A percentile compares a stretch with the other conserved stretches of the same genome.
Conservation (phyloP, 148 eudicot species). For the Cornus florida region DNA sequence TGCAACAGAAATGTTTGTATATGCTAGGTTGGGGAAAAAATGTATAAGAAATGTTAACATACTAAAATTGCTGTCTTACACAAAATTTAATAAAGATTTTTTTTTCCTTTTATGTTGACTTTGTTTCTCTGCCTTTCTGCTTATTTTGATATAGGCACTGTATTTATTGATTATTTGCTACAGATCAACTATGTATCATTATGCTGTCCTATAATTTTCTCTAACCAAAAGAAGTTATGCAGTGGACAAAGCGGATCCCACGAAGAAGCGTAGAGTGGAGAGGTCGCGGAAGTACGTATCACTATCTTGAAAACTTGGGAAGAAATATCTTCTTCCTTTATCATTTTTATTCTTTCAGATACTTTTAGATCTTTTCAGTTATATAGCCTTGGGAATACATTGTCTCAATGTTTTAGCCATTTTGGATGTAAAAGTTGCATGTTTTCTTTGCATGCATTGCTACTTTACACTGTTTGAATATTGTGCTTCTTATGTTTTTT, state of each 20-base stretch:
- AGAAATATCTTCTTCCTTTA: not conserved
- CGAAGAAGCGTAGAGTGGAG: conserved; percentile 61
- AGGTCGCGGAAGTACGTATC: conserved; percentile 53
- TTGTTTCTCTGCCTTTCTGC: not conserved
- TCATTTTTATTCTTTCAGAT: not conserved
- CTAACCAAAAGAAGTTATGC: conserved; percentile 19
- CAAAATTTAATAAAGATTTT: no score
- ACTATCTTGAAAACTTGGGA: not conserved
- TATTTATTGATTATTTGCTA: not conserved
- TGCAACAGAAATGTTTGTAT: not conserved
- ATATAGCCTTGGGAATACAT: not conserved
- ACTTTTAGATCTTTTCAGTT: not conserved
- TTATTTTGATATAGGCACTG: not conserved
- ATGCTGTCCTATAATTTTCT: not conserved
- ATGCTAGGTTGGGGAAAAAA: not conserved
- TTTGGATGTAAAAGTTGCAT: not conserved
- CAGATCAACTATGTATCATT: not conserved
- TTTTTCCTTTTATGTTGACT: not conserved
- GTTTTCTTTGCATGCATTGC: not conserved
- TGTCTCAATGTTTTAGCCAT: not conserved
- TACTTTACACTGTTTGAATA: not conserved
- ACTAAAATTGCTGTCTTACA: not conserved
- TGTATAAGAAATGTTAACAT: not conserved
- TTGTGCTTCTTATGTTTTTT: not conserved
- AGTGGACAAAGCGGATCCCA: conserved; percentile 51